Base-by-base conservation (phyloP, 164 flowering plant genomes). In the Houttuynia cordata region DNA sequence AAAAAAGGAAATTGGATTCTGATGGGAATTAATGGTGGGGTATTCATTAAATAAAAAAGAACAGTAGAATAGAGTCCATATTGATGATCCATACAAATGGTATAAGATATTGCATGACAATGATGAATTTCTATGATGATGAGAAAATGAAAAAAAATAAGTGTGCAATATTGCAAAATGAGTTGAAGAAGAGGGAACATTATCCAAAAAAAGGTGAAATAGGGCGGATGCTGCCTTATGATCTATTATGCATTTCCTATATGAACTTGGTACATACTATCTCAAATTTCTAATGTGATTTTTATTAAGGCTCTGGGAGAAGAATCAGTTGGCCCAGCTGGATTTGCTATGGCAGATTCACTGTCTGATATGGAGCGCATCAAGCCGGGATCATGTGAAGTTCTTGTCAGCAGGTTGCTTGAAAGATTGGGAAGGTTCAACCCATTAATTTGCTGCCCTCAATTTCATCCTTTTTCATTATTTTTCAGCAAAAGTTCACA, bases 341-440 rank as follows among this genome's bases (percentile, higher is more conserved):
- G 67, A 39, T 80, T 67, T 64, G 69, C 77, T 55, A 84, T 87
- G 20, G 55, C 67, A 30, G 79, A 75, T 73, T 79, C 95, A 12
- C 80, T 92, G 19, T 70, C 77, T 54, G 78, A 87, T 63, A 75
- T 92, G 84, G 98, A 92, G 73, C 78, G 76, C 30, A 10, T 30
- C 19, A 85, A 72, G 67, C 87, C 95, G 42, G 95, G 98, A 20
- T 85, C 91, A 15, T 85, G 77, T 73, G 95, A 92, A 70, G 73
- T 74, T 52, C 60, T 88, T 60, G 76, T 88, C 67, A 80, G 79
- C 66, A 79, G 70, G 70, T 70, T 92, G 76, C 84, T 92, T 68
- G 84, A 87, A 68, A 78, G 73, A 62, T 75, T 92, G 53, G 89
- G 81, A 77, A 88, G 98, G 98, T 88, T 62, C 47, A 62, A 57